These are phyloP conservation scores for Metschnikowia bowlesiae DNA, from an alignment of 805 yeast genomes.

Conservation along the genomic window DNA sequence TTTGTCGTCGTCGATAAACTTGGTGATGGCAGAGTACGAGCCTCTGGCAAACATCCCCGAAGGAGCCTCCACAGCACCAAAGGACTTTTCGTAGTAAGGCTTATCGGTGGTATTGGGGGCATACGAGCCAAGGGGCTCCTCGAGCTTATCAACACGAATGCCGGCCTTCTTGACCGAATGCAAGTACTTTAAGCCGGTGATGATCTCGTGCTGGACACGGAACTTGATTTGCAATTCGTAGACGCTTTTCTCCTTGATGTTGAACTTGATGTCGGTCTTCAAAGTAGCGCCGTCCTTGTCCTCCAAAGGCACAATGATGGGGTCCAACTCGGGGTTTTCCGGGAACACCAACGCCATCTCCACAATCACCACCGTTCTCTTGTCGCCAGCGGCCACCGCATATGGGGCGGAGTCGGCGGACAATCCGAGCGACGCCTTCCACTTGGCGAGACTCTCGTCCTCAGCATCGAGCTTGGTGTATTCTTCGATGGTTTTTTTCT, in stretches of 20 bases:
- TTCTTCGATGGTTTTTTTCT: conserved; percentile 77
- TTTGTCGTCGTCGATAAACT: conserved; percentile 84
- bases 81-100: conserved; percentile 65
- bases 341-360: conserved; percentile 70
- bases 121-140: conserved; percentile 85
- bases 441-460: conserved; percentile 83
- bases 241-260: conserved; percentile 71
- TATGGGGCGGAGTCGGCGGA: conserved; percentile 48
- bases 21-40: conserved; percentile 71
- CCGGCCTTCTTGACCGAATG: conserved; percentile 86
- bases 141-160: conserved; percentile 77
- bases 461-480: conserved; percentile 80
- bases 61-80: conserved; percentile 75
- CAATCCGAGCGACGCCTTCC: conserved; percentile 87
- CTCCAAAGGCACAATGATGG: conserved; percentile 67
- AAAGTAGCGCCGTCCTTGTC: conserved; percentile 52
- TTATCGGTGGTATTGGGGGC: conserved; percentile 82
- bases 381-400: conserved; percentile 68
- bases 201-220: conserved; percentile 83
- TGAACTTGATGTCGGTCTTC: conserved; percentile 61
- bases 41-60: conserved; percentile 88
- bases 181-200: conserved; percentile 83
- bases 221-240: conserved; percentile 72
- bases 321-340: conserved; percentile 50
- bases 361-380: conserved; percentile 71